Base-by-base conservation (phyloP, 371 early-diverging fungal species). In the Lichtheimia ramosa region DNA sequence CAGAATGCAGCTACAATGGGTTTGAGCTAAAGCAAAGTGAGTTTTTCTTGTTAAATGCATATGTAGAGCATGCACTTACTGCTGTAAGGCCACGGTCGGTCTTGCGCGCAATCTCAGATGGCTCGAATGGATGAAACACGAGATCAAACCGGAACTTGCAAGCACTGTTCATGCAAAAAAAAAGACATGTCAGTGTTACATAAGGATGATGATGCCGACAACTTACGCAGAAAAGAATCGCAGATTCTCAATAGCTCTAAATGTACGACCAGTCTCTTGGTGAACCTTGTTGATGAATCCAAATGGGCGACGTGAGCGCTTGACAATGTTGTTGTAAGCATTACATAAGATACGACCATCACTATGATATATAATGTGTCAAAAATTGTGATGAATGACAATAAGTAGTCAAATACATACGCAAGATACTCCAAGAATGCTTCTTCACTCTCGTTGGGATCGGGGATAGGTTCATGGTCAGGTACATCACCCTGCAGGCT, bases 161-260 rank as follows among this genome's bases (percentile, higher is more conserved):
- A 15, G 87, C 85, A 12, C 85, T 85, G 61, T 18, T 42, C 8
- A 51, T 21, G 51, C 18, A 41, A 8, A 13, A 18, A 12, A 10
- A 16, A 46, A 46, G 25, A n/a, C 50, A 49, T 23, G 23, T 49
- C 50, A 49, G 3, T 15, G 20, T 51, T 18, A 15, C 23, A 34
- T 10, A 34, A n/a, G n/a, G n/a, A n/a, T n/a, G n/a, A n/a, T n/a
- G n/a, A n/a, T 43, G 48, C 46, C 20, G 3, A 49, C 56, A 5
- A 70, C 82, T 66, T 81, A 84, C 87, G 84, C 83, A 49, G 81
- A 63, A 67, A 87, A 82, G 63, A 87, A 87, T 12, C 81, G 75
- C 48, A 85, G 71, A 67, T 87, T 85, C 52, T 87, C 87, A 13
- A 79, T 80, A 5, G 79, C 83, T 52, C 87, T 73, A 64, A 82